Evolutionary conservation across 805 yeast species (phyloP).

Genomic region (Saturnispora silvae): DNA sequence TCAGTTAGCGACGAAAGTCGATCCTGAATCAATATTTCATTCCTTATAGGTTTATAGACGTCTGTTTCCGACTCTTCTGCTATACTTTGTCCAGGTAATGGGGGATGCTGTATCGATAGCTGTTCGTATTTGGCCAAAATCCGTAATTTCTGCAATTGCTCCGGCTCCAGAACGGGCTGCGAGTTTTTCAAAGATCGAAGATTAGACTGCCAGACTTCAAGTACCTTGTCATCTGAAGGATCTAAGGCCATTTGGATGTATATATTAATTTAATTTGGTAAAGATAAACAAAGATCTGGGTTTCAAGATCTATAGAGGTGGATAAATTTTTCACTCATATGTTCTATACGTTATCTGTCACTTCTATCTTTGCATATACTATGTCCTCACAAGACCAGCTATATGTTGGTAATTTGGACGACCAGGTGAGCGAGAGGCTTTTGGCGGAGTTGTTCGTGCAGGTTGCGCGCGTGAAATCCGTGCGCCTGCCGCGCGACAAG

Average conservation of each 20-base stretch:
- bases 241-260: background rate
- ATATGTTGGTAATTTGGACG: slow-evolving; percentile 77
- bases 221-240: background rate
- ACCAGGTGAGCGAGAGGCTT: slow-evolving; percentile 57
- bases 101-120: slow-evolving; percentile 1
- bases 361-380: too few species aligned
- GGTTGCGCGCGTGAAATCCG: slow-evolving; percentile 62
- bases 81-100: too few species aligned
- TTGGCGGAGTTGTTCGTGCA: slow-evolving; percentile 79
- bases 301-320: too few species aligned
- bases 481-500: slow-evolving; percentile 74
- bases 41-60: background rate
- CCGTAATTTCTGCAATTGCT: slow-evolving; percentile 1
- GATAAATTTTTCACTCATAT: too few species aligned
- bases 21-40: background rate
- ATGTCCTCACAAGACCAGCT: slow-evolving; percentile 27
- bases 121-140: slow-evolving; percentile 2
- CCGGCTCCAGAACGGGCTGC: background rate
- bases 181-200: slow-evolving; percentile 1
- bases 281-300: too few species aligned
- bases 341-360: too few species aligned
- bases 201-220: background rate
- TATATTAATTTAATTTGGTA: too few species aligned
- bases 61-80: too few species aligned
- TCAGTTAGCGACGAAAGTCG: too few species aligned